Evolutionary conservation across 805 yeast species (phyloP).

Genomic region (Diddensiella caesifluorescens): DNA sequence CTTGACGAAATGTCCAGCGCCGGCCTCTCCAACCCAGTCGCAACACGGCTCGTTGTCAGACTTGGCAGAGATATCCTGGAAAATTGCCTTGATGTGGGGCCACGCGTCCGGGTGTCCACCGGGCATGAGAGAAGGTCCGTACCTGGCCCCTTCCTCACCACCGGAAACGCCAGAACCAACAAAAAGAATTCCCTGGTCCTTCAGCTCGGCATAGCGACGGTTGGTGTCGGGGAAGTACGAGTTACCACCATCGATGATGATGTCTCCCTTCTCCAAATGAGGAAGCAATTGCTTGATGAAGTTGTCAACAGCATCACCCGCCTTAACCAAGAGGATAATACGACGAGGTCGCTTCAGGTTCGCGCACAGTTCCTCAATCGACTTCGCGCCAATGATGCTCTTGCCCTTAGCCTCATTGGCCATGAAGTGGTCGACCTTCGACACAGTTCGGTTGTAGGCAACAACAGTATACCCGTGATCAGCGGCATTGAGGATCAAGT

Average conservation of each 20-base stretch:
- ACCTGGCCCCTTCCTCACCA: constrained; percentile 99
- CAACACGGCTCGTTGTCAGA: constrained; percentile 99
- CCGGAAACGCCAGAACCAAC: constrained; percentile 99
- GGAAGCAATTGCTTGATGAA: constrained; percentile 87
- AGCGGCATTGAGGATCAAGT: constrained; percentile 94
- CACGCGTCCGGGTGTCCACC: constrained; percentile 98
- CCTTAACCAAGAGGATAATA: constrained; percentile 89
- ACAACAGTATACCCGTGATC: constrained; percentile 98
- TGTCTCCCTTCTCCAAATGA: constrained; percentile 90
- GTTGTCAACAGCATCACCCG: constrained; percentile 91
- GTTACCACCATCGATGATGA: constrained; percentile 99
- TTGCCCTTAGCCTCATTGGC: constrained; percentile 94
- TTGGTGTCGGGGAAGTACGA: constrained; percentile 98
- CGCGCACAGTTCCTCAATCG: constrained; percentile 79
- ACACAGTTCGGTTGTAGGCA: constrained; percentile 95
- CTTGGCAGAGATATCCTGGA: constrained; percentile 95
- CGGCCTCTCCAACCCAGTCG: constrained; percentile 99
- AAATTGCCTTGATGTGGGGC: constrained; percentile 96
- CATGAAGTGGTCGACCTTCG: constrained; percentile 92
- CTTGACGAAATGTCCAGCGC: constrained; percentile 98
- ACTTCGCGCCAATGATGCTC: constrained; percentile 91
- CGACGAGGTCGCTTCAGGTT: constrained; percentile 97
- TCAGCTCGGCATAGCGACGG: constrained; percentile 90
- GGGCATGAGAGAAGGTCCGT: constrained; percentile 99
- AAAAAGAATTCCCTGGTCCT: constrained; percentile 78